phyloP scores from a whole-genome alignment of 495 filamentous ascomycete genomes.

The Thozetella sp. region DNA sequence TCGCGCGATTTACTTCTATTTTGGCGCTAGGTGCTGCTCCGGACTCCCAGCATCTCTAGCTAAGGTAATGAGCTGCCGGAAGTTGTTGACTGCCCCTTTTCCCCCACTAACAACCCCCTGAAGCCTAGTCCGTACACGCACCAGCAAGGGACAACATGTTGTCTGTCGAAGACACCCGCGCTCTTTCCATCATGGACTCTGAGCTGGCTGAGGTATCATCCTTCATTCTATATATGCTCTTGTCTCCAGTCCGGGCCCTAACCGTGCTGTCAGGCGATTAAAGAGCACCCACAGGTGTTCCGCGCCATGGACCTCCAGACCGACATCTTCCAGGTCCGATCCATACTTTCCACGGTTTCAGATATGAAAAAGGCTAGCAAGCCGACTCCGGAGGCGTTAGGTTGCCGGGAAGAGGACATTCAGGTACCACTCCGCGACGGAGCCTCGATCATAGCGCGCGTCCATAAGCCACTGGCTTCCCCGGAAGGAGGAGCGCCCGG shows the following conservation, averaged over 20 bases:
- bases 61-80: too few relatives aligned
- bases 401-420: conserved; percentile 15
- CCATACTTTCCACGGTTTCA: not conserved
- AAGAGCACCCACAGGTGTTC: not conserved
- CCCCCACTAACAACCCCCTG: too few relatives aligned
- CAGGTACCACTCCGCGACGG: conserved; percentile 38
- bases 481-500: conserved; percentile 28
- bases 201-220: conserved; percentile 12
- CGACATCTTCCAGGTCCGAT: conserved; percentile 9
- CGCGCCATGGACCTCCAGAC: conserved; percentile 10
- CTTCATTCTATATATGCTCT: not conserved
- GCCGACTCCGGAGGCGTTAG: not conserved
- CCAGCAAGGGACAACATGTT: conserved; percentile 6
- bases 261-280: not conserved
- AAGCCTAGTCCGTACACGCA: too few relatives aligned
- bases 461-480: conserved; percentile 23
- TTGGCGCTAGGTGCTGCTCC: too few relatives aligned
- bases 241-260: not conserved
- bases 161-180: conserved; percentile 10
- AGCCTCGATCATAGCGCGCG: conserved; percentile 24
- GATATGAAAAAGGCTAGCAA: not conserved
- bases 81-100: not conserved
- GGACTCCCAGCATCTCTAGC: too few relatives aligned
- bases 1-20: too few relatives aligned
- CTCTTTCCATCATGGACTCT: conserved; percentile 8